Percentiles rank a stretch among this genome's conserved stretches.
phyloP scores from a whole-genome alignment of 2,329 filamentous ascomycete genomes.

The Neonectria neomacrospora region DNA sequence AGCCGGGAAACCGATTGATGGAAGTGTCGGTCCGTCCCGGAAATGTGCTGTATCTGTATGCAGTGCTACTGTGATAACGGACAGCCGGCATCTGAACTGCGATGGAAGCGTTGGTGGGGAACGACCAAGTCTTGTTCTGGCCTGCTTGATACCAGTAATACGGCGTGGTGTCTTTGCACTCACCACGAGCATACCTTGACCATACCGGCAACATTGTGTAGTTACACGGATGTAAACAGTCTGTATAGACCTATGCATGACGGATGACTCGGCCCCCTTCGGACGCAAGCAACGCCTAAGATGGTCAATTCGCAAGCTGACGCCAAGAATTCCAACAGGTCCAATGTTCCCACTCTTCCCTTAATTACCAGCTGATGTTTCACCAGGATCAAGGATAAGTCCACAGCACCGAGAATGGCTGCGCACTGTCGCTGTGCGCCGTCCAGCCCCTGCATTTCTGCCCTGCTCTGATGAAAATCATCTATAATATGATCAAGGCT shows the following conservation, averaged over 20 bases:
- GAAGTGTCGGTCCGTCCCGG: not conserved
- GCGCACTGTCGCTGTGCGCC: slow-evolving; percentile 8
- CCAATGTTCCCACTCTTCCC: not conserved
- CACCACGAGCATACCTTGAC: not conserved
- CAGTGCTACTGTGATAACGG: not conserved
- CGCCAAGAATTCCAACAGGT: slow-evolving; percentile 3
- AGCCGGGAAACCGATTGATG: not conserved
- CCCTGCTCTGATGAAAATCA: not conserved
- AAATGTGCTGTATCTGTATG: too few species aligned
- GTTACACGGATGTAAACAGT: not conserved
- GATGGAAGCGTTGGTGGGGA: not conserved
- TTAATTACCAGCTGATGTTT: slow-evolving; percentile 7
- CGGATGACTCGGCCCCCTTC: not conserved
- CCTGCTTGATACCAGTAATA: not conserved
- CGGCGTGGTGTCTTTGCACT: not conserved
- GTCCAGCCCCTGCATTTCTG: slow-evolving; percentile 9
- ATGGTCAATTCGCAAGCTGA: slow-evolving; percentile 1
- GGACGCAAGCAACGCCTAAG: not conserved
- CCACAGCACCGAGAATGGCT: not conserved
- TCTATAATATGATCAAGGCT: not conserved
- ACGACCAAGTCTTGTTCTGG: not conserved
- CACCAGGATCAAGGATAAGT: slow-evolving; percentile 6
- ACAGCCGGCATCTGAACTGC: not conserved
- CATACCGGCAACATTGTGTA: not conserved
- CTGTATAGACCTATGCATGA: too few species aligned